Base-by-base conservation (phyloP, 2,329 filamentous ascomycete species). In the Cryphonectria japonica region DNA sequence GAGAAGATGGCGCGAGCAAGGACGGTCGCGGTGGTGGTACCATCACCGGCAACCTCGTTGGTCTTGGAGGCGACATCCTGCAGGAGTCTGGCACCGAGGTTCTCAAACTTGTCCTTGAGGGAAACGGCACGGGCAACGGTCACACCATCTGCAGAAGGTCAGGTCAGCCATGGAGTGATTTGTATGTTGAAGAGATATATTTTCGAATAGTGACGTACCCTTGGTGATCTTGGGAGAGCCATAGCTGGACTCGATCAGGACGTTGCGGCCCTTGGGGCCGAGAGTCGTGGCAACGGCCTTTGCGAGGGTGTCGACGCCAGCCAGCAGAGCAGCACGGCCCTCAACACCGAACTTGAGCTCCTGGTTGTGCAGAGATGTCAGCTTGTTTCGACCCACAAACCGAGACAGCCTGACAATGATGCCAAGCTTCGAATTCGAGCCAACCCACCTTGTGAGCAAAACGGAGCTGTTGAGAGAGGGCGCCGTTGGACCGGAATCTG, bases 151-250 rank as follows among this genome's bases (percentile, higher is more conserved):
- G 68, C 37, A 4, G 32, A 52, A 22, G 34, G 5, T 34, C 7
- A 62, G 39, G 68, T 71, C 29, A 74, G 72, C 50, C 50, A 74
- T 14, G 9, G 13, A 14, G 39, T 29, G 2, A 9, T 22, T 14
- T 57, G 19, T 4, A 29, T 3, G 39, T 3, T 50, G 62, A 32
- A 29, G 41, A 37, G 19, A 16, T 16, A 22, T n/a, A 29, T n/a
- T 7, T 16, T 14, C 26, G 16, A 14, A 41, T n/a, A 46, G 26
- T 3, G 62, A 81, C 87, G 74, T 86, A 97, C 95, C 95, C 88
- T 99, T 99, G 79, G 96, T 99, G 84, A 99, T 99, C 90, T 99
- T 99, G 79, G 96, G 96, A 64, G 96, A 97, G 83, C 96, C 96
- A 80, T 97, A 99, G 87, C 93, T 94, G 74, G 95, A 98, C 88